Conservation (phyloP, 2,329 filamentous ascomycete genomes). For the Aspergillus sp. region DNA sequence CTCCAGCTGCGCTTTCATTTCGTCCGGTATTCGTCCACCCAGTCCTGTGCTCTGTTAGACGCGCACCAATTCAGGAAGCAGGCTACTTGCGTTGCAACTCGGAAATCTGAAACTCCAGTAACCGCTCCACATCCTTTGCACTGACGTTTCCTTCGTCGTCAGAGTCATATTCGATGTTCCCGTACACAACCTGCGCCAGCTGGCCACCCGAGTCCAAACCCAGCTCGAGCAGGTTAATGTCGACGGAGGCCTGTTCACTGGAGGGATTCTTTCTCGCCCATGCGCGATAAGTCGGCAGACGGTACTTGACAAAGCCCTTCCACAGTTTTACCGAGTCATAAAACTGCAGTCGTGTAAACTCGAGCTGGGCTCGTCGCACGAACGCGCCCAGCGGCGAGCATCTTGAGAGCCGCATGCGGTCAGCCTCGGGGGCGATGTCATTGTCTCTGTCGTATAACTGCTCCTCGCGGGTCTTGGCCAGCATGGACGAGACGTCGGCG, state of each 20-base stretch:
- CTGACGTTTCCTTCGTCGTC: slow-evolving; percentile 47
- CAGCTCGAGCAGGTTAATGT: slow-evolving; percentile 53
- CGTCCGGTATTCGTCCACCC: slow-evolving; percentile 66
- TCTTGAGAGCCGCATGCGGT: slow-evolving; percentile 54
- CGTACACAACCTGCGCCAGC: slow-evolving; percentile 44
- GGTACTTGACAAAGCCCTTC: slow-evolving; percentile 72
- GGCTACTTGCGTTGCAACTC: slow-evolving; percentile 63
- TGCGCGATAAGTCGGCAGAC: slow-evolving; percentile 59
- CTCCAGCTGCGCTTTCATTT: slow-evolving; percentile 62
- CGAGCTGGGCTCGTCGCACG: slow-evolving; percentile 64
- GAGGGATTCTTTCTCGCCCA: slow-evolving; percentile 48
- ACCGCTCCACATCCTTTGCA: slow-evolving; percentile 66
- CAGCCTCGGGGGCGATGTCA: slow-evolving; percentile 40
- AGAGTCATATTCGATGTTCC: slow-evolving; percentile 34
- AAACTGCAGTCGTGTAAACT: slow-evolving; percentile 73
- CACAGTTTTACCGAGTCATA: slow-evolving; percentile 69
- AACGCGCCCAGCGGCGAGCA: slow-evolving; percentile 76
- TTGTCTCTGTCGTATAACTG: slow-evolving; percentile 47
- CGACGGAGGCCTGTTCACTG: slow-evolving; percentile 43
- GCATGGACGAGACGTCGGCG: slow-evolving; percentile 45
- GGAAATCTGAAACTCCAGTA: slow-evolving; percentile 81
- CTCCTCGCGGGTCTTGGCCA: slow-evolving; percentile 56
- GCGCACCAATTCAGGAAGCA: slow-evolving; percentile 5
- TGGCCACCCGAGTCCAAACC: slow-evolving; percentile 43
- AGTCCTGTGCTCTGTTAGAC: slow-evolving; percentile 46